Conservation (phyloP, 177 flowering plant genomes). For the Tripterygium wilfordii region DNA sequence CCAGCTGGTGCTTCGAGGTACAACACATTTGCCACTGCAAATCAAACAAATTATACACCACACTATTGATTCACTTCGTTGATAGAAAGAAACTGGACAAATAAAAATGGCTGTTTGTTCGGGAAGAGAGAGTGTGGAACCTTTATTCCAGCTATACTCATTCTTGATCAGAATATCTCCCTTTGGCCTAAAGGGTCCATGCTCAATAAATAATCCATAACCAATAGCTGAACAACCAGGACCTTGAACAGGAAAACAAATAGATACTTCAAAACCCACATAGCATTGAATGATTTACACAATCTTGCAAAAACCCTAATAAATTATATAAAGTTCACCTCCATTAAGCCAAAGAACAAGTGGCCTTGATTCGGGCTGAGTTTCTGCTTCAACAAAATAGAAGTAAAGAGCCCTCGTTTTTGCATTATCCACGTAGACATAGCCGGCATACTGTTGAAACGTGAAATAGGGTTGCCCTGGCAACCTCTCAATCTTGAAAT, state of each 20-base stretch:
- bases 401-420: slow-evolving; percentile 22
- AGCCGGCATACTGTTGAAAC: slow-evolving; percentile 21
- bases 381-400: slow-evolving; percentile 21
- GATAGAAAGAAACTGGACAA: no score
- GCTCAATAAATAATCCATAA: slow-evolving; percentile 29
- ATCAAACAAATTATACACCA: background rate
- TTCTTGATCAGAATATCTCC: slow-evolving; percentile 12
- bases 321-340: slow-evolving; percentile 9
- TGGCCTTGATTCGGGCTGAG: slow-evolving; percentile 9
- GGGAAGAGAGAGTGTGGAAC: no score
- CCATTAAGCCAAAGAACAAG: slow-evolving; percentile 23
- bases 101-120: no score
- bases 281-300: background rate
- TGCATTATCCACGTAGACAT: slow-evolving; percentile 17
- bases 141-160: slow-evolving; percentile 8
- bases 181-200: slow-evolving; percentile 33
- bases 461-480: slow-evolving; percentile 31
- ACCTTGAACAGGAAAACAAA: no score
- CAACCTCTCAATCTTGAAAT: slow-evolving; percentile 18
- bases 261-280: slow-evolving; percentile 17
- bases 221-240: slow-evolving; percentile 46
- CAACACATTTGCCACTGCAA: slow-evolving; percentile 6
- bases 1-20: slow-evolving; percentile 32
- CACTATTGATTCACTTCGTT: background rate
- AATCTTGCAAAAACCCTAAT: no score